These are phyloP conservation scores for Nicotiana undulata DNA, from an alignment of 257 asterid genomes.

Conservation along the genomic window DNA sequence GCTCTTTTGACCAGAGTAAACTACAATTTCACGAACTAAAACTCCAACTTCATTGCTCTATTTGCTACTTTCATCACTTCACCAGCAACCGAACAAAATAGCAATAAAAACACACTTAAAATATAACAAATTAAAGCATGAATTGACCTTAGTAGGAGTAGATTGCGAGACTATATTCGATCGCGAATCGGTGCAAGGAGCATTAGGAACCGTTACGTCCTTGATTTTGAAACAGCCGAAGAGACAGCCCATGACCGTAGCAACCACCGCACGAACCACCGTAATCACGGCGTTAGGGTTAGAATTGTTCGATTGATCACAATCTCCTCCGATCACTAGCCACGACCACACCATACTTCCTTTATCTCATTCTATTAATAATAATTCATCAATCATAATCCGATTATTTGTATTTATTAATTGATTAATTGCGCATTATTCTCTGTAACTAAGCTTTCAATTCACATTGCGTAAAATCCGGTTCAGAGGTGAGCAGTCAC, in stretches of 20 bases:
- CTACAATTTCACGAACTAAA: neutral
- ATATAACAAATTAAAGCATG: neutral
- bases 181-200: neutral
- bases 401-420: neutral
- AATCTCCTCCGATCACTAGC: neutral
- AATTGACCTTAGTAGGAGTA: neutral
- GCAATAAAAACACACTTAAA: neutral
- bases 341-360: neutral
- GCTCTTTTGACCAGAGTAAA: neutral
- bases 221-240: slow-evolving; percentile 59
- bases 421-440: neutral
- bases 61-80: neutral
- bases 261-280: neutral
- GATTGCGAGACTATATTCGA: neutral
- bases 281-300: neutral
- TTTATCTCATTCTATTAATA: neutral
- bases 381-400: neutral
- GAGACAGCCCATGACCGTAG: slow-evolving; percentile 56
- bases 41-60: neutral
- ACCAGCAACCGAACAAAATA: neutral
- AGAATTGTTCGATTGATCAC: neutral
- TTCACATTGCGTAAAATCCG: neutral
- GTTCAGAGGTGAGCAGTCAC: neutral
- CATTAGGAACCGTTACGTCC: neutral
- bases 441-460: neutral